These are phyloP conservation scores for Luzula sylvatica DNA, from an alignment of 176 grass and related monocot species.

Conservation along the genomic window DNA sequence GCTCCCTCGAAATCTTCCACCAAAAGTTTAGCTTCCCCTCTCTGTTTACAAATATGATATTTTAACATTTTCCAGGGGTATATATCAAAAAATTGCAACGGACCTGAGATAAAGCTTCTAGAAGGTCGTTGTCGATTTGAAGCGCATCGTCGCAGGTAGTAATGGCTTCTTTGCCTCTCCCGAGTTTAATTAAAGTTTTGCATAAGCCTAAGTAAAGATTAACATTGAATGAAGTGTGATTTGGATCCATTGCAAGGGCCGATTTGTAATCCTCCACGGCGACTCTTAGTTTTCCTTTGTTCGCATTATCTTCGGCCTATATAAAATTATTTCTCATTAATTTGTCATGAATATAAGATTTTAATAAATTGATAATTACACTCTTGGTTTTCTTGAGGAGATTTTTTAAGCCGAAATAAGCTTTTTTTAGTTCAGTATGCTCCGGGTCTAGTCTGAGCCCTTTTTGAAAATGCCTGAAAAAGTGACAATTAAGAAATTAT, in stretches of 20 bases:
- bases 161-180: conserved; percentile 92
- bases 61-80: no score
- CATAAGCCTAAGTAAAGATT: conserved; percentile 83
- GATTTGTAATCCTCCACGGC: conserved; percentile 88
- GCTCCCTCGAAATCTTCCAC: conserved; percentile 91
- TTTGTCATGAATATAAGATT: conserved; percentile 7
- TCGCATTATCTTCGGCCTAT: conserved; percentile 89
- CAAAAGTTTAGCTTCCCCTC: conserved; percentile 95
- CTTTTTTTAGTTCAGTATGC: conserved; percentile 88
- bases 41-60: conserved; percentile 24
- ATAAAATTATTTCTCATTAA: conserved; percentile 9
- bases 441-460: conserved; percentile 88
- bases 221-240: conserved; percentile 64
- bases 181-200: conserved; percentile 95
- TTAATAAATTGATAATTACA: no score
- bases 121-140: conserved; percentile 70
- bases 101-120: conserved; percentile 88
- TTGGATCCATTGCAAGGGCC: conserved; percentile 77
- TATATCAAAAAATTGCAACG: background rate
- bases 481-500: background rate
- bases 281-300: conserved; percentile 74
- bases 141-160: conserved; percentile 70
- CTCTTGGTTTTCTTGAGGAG: conserved; percentile 93
- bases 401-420: conserved; percentile 92
- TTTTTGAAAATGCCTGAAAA: conserved; percentile 85